These are phyloP conservation scores for Amniculicola lignicola DNA, from an alignment of 495 filamentous ascomycete species.

Conservation along the genomic window DNA sequence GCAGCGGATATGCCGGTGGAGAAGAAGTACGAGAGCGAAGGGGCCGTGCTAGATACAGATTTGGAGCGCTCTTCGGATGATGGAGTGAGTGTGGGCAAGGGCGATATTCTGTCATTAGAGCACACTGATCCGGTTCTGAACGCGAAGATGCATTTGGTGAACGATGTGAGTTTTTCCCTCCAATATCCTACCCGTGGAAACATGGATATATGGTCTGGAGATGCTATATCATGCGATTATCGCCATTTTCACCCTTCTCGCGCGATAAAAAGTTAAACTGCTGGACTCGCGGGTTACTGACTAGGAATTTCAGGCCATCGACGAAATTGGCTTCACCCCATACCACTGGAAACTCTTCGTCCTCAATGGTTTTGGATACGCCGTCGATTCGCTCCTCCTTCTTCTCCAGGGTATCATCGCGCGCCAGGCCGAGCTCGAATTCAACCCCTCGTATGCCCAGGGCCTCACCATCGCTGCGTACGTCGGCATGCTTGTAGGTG, in stretches of 20 bases:
- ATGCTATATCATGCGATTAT: too few relatives aligned
- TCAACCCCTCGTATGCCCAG: constrained; percentile 52
- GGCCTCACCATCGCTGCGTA: constrained; percentile 63
- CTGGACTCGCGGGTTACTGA: too few relatives aligned
- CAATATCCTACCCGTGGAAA: too few relatives aligned
- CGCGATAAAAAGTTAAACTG: too few relatives aligned
- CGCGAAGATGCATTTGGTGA: constrained; percentile 67
- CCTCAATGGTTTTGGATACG: constrained; percentile 66
- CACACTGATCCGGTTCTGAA: constrained; percentile 61
- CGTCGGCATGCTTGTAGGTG: constrained; percentile 51
- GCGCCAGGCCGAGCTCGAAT: constrained; percentile 55
- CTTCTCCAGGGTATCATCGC: constrained; percentile 66
- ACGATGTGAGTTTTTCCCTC: constrained; percentile 53
- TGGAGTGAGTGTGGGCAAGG: constrained; percentile 22
- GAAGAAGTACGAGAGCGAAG: neutral
- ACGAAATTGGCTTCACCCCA: constrained; percentile 67
- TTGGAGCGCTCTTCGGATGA: constrained; percentile 6
- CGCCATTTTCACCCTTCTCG: too few relatives aligned
- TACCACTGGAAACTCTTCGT: constrained; percentile 69
- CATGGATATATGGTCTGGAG: too few relatives aligned
- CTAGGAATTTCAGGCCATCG: constrained; percentile 66
- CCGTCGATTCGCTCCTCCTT: constrained; percentile 66
- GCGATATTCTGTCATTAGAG: constrained; percentile 39
- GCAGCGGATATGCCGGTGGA: too few relatives aligned
- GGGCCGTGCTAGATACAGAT: neutral